Percentiles rank a stretch among this genome's conserved stretches.
phyloP scores from a whole-genome alignment of 2,329 filamentous ascomycete genomes.

The Alternaria brassicicola region DNA sequence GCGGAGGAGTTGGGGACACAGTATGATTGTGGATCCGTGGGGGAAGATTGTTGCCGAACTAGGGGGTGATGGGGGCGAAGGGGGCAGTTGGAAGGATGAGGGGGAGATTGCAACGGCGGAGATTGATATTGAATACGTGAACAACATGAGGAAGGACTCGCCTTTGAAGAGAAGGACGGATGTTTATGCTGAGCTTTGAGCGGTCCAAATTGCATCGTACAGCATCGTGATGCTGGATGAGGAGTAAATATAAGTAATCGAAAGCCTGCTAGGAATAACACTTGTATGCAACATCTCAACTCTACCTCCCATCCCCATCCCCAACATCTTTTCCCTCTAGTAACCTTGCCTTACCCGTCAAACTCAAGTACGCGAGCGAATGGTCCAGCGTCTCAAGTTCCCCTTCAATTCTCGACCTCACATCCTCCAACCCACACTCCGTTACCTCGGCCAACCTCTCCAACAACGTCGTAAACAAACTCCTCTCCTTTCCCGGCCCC shows the following conservation, averaged over 20 bases:
- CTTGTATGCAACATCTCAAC: not conserved
- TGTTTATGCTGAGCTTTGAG: slow-evolving; percentile 45
- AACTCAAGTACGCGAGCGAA: slow-evolving; percentile 28
- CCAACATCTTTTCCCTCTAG: slow-evolving; percentile 30
- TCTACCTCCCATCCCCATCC: not conserved
- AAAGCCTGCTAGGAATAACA: not conserved
- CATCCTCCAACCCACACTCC: slow-evolving; percentile 27
- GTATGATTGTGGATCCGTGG: slow-evolving; percentile 87
- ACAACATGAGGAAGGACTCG: slow-evolving; percentile 62
- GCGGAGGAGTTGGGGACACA: slow-evolving; percentile 82
- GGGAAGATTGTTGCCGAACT: slow-evolving; percentile 73
- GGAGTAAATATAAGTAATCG: not conserved
- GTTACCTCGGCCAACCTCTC: slow-evolving; percentile 32
- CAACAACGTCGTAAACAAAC: slow-evolving; percentile 34
- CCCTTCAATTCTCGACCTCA: slow-evolving; percentile 26
- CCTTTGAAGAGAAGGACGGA: slow-evolving; percentile 62
- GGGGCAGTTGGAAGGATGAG: slow-evolving; percentile 40
- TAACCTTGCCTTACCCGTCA: slow-evolving; percentile 35
- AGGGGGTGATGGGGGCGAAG: slow-evolving; percentile 56
- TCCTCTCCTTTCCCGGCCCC: slow-evolving; percentile 14
- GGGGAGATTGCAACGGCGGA: slow-evolving; percentile 56
- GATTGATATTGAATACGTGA: slow-evolving; percentile 60
- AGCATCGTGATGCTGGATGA: not conserved
- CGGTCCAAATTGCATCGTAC: not conserved
- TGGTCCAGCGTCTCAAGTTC: slow-evolving; percentile 26